Evolutionary conservation across 1,284 basidiomycete genomes (phyloP).

Genomic region (Austroboletus niveus): DNA sequence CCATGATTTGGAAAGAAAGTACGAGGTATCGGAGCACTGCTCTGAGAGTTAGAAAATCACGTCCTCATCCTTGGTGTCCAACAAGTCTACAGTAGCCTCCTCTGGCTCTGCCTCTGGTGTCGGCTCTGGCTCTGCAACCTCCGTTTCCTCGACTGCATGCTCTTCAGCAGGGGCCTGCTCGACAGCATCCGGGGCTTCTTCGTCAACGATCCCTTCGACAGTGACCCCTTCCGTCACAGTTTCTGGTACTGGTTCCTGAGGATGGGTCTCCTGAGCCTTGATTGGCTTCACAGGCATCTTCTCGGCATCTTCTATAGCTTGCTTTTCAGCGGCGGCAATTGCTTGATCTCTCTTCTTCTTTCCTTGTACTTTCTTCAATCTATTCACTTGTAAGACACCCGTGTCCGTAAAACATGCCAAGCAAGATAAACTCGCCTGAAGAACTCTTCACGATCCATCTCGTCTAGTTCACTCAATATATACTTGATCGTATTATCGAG

Average conservation of each 20-base stretch:
- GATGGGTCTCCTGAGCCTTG: constrained; percentile 18
- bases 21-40: not conserved
- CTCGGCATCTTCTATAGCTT: constrained; percentile 15
- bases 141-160: constrained; percentile 4
- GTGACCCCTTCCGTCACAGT: constrained; percentile 22
- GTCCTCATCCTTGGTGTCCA: constrained; percentile 86
- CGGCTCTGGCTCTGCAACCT: too few relatives aligned
- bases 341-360: constrained; percentile 82
- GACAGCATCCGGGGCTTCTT: constrained; percentile 19
- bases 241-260: constrained; percentile 29
- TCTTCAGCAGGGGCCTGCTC: constrained; percentile 7
- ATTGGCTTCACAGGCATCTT: constrained; percentile 27
- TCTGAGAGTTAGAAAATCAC: constrained; percentile 71
- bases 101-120: constrained; percentile 20
- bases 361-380: constrained; percentile 93
- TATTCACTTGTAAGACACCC: constrained; percentile 29
- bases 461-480: constrained; percentile 92
- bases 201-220: not conserved
- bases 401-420: not conserved
- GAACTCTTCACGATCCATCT: constrained; percentile 98
- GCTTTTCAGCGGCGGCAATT: constrained; percentile 25
- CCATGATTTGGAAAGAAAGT: constrained; percentile 1
- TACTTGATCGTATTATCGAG: constrained; percentile 98
- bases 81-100: constrained; percentile 52
- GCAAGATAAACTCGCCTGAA: constrained; percentile 60